Base-by-base conservation (phyloP, 345 rosid species). In the Melastoma malabathricum region DNA sequence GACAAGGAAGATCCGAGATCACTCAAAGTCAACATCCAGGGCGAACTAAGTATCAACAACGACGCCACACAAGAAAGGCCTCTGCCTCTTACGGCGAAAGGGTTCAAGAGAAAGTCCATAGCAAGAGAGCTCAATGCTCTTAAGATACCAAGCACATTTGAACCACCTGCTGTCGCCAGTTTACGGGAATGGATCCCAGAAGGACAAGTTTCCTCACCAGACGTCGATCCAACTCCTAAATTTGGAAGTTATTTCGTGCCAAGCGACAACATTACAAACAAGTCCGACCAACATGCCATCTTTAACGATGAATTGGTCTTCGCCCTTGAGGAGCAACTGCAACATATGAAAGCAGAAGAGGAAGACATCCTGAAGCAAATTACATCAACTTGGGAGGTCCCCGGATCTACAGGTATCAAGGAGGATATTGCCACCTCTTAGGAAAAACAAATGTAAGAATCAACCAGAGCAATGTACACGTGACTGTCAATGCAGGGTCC, bases 341-440 rank as follows among this genome's bases (percentile, higher is more conserved):
- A 61, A 55, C 70, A 51, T 29, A 64, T 62, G 48, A 66, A 70
- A 60, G 73, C 39, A 19, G 73, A 73, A 51, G 74, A 72, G 38
- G 71, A 74, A 43, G 54, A 13, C 34, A 56, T 70, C 47, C 64
- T 67, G 50, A 48, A 59, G 34, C 68, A 64, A 50, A 67, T 64
- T 38, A 57, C 34, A 9, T 56, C 57, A 10, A 53, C 56, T 50
- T 58, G 44, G 38, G 58, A 63, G 49, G 41, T 9, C 41, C 9
- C 41, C 41, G 12, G 12, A 34, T 34, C 41, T 12, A 34, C 12
- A 34, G 41, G 41, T 10, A 9, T 34, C 12, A 34, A 34, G 41
- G 41, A 34, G 12, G 41, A 34, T 10, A 34, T 34, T 34, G 10
- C 41, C 41, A 34, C 9, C 41, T 29, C 41, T 34, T 34, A 34